Evolutionary conservation across 108 stramenopile species (phyloP).

Genomic region (Skeletonema menzelii): DNA sequence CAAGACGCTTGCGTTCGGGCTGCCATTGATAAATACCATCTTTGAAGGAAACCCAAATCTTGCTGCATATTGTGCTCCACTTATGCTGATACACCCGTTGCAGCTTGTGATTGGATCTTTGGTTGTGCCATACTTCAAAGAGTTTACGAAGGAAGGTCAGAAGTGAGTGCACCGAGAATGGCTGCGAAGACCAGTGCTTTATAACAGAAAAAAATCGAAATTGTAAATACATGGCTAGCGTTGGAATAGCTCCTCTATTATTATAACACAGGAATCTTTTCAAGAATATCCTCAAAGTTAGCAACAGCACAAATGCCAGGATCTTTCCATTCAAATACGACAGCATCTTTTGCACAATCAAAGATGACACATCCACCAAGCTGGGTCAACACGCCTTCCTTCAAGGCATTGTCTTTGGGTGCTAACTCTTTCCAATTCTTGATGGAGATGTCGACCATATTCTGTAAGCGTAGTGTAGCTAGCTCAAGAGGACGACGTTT

Average conservation of each 20-base stretch:
- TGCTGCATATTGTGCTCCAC: constrained; percentile 83
- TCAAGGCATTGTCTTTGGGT: constrained; percentile 67
- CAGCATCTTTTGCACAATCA: constrained; percentile 40
- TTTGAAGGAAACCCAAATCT: constrained; percentile 86
- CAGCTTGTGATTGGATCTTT: constrained; percentile 85
- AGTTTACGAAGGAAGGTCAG: constrained; percentile 15
- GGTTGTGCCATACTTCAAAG: constrained; percentile 41
- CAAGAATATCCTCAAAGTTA: constrained; percentile 81
- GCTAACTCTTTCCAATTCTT: constrained; percentile 82
- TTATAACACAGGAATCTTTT: constrained; percentile 38
- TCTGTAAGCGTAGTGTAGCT: constrained; percentile 87
- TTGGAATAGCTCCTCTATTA: not conserved
- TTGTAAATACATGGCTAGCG: not conserved
- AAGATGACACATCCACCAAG: constrained; percentile 78
- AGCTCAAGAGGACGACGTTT: constrained; percentile 86
- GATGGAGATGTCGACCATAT: constrained; percentile 86
- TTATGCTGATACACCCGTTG: constrained; percentile 91
- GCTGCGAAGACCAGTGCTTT: not conserved
- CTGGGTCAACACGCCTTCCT: constrained; percentile 83
- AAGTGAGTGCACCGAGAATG: not conserved
- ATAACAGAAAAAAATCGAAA: not conserved
- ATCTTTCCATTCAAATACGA: constrained; percentile 75
- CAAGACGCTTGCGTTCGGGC: constrained; percentile 92
- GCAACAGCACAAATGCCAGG: constrained; percentile 89
- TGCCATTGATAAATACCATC: constrained; percentile 87